A percentile compares a stretch with the other conserved stretches of the same genome.
These are phyloP conservation scores for Leptographium galeiforme DNA, from an alignment of 2,329 filamentous ascomycete species.

Conservation along the genomic window DNA sequence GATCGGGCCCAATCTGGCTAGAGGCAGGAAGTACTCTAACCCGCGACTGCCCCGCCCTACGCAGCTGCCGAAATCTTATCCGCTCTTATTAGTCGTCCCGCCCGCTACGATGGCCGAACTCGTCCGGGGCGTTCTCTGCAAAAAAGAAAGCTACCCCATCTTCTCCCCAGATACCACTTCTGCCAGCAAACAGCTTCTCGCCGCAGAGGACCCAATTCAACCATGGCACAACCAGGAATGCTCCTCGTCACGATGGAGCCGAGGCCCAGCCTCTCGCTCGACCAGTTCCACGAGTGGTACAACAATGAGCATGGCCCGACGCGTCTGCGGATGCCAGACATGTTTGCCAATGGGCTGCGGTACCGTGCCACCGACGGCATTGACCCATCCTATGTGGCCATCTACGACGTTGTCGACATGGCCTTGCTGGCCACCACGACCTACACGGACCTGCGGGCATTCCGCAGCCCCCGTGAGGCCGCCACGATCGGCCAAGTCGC, in stretches of 20 bases:
- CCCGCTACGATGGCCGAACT: too few species aligned
- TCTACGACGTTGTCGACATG: slow-evolving; percentile 73
- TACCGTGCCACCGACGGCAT: slow-evolving; percentile 54
- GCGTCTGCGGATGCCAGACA: slow-evolving; percentile 61
- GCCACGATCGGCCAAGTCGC: slow-evolving; percentile 41
- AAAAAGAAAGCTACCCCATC: too few species aligned
- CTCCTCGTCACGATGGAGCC: slow-evolving; percentile 84
- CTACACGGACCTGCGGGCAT: slow-evolving; percentile 53
- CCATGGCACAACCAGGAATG: slow-evolving; percentile 42
- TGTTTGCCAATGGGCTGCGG: slow-evolving; percentile 64
- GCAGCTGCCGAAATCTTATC: slow-evolving; percentile 1
- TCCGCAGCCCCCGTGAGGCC: slow-evolving; percentile 39
- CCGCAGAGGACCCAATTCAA: too few species aligned
- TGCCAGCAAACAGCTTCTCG: too few species aligned
- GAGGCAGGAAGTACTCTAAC: slow-evolving; percentile 7
- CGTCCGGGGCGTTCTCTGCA: background rate
- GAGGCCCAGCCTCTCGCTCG: slow-evolving; percentile 45
- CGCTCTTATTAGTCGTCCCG: too few species aligned
- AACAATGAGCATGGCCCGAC: slow-evolving; percentile 84
- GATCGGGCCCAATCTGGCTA: background rate
- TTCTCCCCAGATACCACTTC: too few species aligned
- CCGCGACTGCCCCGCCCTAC: background rate
- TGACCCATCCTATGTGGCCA: slow-evolving; percentile 59
- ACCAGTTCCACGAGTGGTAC: slow-evolving; percentile 84
- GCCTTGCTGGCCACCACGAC: slow-evolving; percentile 52